Evolutionary conservation across 768 basidiomycete species (phyloP).

Genomic region (Boletus sp.): DNA sequence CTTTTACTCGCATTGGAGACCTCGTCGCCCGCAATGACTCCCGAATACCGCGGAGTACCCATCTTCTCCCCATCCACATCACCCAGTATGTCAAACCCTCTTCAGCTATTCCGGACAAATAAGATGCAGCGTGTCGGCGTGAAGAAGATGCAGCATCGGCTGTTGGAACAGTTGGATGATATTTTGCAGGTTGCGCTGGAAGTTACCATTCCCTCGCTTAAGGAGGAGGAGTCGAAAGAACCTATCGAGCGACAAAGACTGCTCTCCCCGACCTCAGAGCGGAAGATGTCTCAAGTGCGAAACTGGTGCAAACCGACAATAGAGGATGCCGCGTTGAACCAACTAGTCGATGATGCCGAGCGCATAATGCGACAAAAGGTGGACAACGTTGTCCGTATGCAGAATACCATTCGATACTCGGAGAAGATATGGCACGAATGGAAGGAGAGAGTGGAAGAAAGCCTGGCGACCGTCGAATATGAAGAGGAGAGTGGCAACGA

Average conservation of each 20-base stretch:
- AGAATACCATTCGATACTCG: conserved; percentile 94
- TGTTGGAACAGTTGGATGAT: conserved; percentile 85
- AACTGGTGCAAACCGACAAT: conserved; percentile 84
- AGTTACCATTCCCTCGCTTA: conserved; percentile 81
- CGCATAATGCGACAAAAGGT: conserved; percentile 90
- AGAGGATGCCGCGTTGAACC: conserved; percentile 79
- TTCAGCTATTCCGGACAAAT: conserved; percentile 71
- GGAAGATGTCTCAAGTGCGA: conserved; percentile 77
- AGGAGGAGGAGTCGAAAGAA: conserved; percentile 87
- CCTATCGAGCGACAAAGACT: conserved; percentile 91
- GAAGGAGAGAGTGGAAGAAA: conserved; percentile 82
- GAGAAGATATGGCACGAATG: conserved; percentile 98
- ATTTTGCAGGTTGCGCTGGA: conserved; percentile 76
- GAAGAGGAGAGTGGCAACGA: conserved; percentile 50
- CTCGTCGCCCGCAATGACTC: conserved; percentile 59
- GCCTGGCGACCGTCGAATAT: conserved; percentile 53
- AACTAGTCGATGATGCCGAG: conserved; percentile 85
- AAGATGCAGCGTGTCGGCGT: conserved; percentile 79
- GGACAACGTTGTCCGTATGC: conserved; percentile 92
- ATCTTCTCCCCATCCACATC: conserved; percentile 74
- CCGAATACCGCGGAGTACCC: conserved; percentile 86
- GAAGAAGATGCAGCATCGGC: conserved; percentile 74
- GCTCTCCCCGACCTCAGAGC: conserved; percentile 85
- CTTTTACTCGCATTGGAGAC: conserved; percentile 69
- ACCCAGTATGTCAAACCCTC: conserved; percentile 67